phyloP scores from a whole-genome alignment of 2,329 filamentous ascomycete species.

The Mycogone perniciosa region DNA sequence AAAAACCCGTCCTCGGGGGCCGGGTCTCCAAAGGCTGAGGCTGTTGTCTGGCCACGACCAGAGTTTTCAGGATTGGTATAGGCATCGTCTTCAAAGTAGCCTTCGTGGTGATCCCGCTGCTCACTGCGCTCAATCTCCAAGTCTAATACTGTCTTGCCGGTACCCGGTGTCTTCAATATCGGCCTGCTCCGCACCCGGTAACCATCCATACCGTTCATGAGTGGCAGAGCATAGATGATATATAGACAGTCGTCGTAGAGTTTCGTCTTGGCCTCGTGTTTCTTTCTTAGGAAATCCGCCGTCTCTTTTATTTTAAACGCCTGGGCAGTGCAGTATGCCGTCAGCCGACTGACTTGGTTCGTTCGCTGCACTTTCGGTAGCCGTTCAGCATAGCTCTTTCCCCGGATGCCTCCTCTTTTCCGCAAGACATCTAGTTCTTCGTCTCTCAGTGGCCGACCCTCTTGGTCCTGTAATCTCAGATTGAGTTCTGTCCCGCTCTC shows the following conservation, averaged over 20 bases:
- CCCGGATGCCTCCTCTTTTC: conserved; percentile 54
- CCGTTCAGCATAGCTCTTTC: conserved; percentile 92
- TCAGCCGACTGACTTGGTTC: conserved; percentile 82
- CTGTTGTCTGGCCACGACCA: conserved; percentile 21
- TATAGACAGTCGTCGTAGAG: conserved; percentile 97
- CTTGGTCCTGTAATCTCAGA: conserved; percentile 45
- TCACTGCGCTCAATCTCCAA: conserved; percentile 96
- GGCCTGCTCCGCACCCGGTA: conserved; percentile 86
- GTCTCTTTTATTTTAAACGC: conserved; percentile 84
- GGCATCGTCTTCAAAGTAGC: conserved; percentile 74
- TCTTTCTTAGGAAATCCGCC: conserved; percentile 81
- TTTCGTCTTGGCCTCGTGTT: conserved; percentile 87
- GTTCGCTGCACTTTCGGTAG: conserved; percentile 81
- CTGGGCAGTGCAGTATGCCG: conserved; percentile 93
- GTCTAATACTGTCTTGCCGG: conserved; percentile 83
- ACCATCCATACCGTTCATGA: conserved; percentile 79
- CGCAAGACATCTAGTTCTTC: conserved; percentile 60
- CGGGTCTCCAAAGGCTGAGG: conserved; percentile 27
- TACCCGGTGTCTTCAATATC: conserved; percentile 82
- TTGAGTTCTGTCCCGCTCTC: conserved; percentile 37
- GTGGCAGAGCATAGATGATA: conserved; percentile 85
- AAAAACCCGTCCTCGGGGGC: conserved; percentile 23
- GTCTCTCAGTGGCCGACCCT: conserved; percentile 58
- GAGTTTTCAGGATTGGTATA: conserved; percentile 36
- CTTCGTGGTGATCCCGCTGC: conserved; percentile 79